Evolutionary conservation across 495 filamentous ascomycete genomes (phyloP).

Genomic region (Penicillium angulare): DNA sequence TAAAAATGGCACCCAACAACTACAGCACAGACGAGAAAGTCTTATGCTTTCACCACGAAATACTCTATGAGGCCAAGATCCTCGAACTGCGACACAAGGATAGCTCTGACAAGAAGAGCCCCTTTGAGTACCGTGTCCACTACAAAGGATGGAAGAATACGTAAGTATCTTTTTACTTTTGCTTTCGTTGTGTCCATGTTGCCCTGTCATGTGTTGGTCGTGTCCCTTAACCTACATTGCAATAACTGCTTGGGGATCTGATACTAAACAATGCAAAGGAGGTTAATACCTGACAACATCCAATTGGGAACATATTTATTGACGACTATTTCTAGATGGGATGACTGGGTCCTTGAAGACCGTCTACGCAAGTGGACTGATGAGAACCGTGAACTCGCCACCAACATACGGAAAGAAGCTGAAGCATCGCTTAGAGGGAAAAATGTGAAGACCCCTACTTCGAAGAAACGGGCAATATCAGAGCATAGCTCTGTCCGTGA

Average conservation of each 20-base stretch:
- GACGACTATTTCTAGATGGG: conserved; percentile 63
- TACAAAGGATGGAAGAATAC: conserved; percentile 99
- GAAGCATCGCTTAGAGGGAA: conserved; percentile 40
- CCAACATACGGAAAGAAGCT: conserved; percentile 43
- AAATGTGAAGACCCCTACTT: conserved; percentile 36
- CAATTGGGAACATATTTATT: conserved; percentile 2
- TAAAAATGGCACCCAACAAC: conserved; percentile 61
- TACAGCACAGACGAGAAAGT: conserved; percentile 90
- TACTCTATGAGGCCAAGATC: conserved; percentile 96
- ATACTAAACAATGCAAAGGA: not conserved
- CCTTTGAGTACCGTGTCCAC: conserved; percentile 85
- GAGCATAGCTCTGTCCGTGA: conserved; percentile 78
- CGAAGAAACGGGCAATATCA: conserved; percentile 65
- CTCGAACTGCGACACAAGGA: conserved; percentile 68
- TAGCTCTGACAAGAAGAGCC: conserved; percentile 67
- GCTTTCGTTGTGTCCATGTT: too few species aligned
- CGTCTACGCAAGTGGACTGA: conserved; percentile 91
- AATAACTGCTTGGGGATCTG: not conserved
- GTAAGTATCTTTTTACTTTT: too few species aligned
- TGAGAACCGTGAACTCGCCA: conserved; percentile 84
- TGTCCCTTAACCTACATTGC: not conserved
- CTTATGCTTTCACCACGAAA: conserved; percentile 93
- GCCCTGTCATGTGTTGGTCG: not conserved
- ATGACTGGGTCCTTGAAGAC: conserved; percentile 96
- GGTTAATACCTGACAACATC: not conserved